Evolutionary conservation across 2,329 filamentous ascomycete species (phyloP), one percentile per base, ranked within the genome.

Genomic region (Diaporthe humulicola): DNA sequence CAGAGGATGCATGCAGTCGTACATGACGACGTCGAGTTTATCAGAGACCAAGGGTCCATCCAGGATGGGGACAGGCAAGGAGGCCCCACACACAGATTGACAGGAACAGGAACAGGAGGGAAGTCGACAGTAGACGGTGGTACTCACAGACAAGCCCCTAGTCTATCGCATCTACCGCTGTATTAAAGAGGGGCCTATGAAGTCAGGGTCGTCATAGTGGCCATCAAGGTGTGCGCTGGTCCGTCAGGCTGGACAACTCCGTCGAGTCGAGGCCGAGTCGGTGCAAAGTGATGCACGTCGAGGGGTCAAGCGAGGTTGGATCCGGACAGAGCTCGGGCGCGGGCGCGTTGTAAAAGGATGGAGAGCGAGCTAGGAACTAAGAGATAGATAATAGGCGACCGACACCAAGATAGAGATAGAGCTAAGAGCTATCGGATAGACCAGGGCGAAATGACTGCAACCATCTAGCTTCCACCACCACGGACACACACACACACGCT

Each of bases 191-290:
- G 54, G 50, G 73, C 69, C 69, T 76, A 76, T 60, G 56, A 61
- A 74, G 75, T 64, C 75, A 60, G 56, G 45, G 25, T 70, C 60
- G 67, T 66, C 75, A 76, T 50, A 48, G 60, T 45, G 69, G 73
- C 75, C 75, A 76, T 74, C 75, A 76, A 76, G 73, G 64, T 70
- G 56, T 73, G 45, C 12, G 38, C 19, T 40, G 17, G 54, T 58
- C 48, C 73, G 25, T 38, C 48, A 42, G 70, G 50, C 38, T 67
- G 58, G 60, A 56, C 38, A 57, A 57, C 38, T 15, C n/a, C n/a
- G n/a, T 40, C 40, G 71, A 45, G 61, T 54, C 58, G 33, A 45
- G 48, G 66, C 50, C 57, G 36, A 38, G 42, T 38, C 4, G 38
- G 30, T 40, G 73, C 48, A 48, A 61, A 45, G n/a, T 36, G n/a